These are phyloP conservation scores for Parietaria judaica DNA, from an alignment of 306 rosid species.

Conservation along the genomic window DNA sequence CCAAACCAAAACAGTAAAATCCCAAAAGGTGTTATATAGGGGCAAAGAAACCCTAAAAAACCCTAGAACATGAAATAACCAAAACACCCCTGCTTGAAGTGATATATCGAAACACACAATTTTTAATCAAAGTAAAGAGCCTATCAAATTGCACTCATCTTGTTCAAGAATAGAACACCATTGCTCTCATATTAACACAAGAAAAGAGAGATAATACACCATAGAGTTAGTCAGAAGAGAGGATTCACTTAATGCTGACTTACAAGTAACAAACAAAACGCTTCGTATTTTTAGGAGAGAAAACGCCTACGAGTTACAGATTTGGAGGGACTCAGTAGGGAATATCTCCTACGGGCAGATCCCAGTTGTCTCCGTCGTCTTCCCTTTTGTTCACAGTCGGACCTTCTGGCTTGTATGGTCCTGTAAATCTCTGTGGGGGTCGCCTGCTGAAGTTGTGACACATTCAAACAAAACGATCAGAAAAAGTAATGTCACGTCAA, in stretches of 20 bases:
- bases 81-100: too few relatives aligned
- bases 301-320: slow-evolving; percentile 20
- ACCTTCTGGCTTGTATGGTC: slow-evolving; percentile 20
- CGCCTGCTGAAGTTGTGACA: slow-evolving; percentile 25
- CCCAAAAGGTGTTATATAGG: too few relatives aligned
- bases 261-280: slow-evolving; percentile 18
- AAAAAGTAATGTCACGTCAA: too few relatives aligned
- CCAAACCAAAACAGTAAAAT: too few relatives aligned
- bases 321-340: slow-evolving; percentile 27
- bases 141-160: too few relatives aligned
- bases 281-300: slow-evolving; percentile 28
- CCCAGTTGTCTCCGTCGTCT: slow-evolving; percentile 76
- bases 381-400: slow-evolving; percentile 35
- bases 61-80: too few relatives aligned
- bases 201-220: slow-evolving; percentile 17
- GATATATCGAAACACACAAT: too few relatives aligned
- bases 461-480: background rate
- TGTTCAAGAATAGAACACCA: too few relatives aligned
- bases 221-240: slow-evolving; percentile 20
- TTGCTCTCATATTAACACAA: too few relatives aligned
- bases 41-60: too few relatives aligned
- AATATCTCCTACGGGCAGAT: slow-evolving; percentile 48
- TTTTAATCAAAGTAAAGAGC: too few relatives aligned
- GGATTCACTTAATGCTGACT: slow-evolving; percentile 25
- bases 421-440: slow-evolving; percentile 19